A percentile compares a stretch with the other conserved stretches of the same genome.
Evolutionary conservation across 2,329 filamentous ascomycete genomes (phyloP).

Genomic region (Aspergillus ruber): DNA sequence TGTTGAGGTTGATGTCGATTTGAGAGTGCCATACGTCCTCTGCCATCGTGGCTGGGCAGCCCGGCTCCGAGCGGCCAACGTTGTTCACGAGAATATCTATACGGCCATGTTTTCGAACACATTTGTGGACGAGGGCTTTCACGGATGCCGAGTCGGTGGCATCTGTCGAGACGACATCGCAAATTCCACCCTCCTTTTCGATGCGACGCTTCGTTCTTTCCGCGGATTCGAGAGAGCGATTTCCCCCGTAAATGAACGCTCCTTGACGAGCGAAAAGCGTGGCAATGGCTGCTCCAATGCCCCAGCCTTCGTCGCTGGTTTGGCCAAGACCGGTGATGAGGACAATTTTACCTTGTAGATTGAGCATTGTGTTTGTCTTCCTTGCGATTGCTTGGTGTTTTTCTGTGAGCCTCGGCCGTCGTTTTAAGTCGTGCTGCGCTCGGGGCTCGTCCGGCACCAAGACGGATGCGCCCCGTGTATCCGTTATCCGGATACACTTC

Average conservation of each 20-base stretch:
- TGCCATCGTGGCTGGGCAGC: conserved; percentile 43
- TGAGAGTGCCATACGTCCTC: conserved; percentile 50
- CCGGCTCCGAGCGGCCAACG: conserved; percentile 52
- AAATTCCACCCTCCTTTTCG: conserved; percentile 24
- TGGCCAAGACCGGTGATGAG: conserved; percentile 27
- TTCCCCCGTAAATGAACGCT: conserved; percentile 47
- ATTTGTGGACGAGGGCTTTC: conserved; percentile 47
- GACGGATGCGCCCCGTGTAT: not conserved
- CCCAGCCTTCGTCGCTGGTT: conserved; percentile 40
- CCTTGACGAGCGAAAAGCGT: conserved; percentile 44
- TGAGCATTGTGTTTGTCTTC: conserved; percentile 14
- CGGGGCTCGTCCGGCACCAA: not conserved
- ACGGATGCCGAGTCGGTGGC: conserved; percentile 50
- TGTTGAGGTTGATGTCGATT: conserved; percentile 51
- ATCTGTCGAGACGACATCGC: conserved; percentile 41
- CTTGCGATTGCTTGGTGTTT: not conserved
- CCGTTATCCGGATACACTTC: not conserved
- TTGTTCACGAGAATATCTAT: conserved; percentile 59
- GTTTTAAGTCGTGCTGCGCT: not conserved
- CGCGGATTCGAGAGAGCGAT: conserved; percentile 39
- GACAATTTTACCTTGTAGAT: conserved; percentile 17
- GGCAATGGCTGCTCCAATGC: conserved; percentile 48
- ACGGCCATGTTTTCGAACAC: conserved; percentile 47
- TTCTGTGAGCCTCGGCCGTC: not conserved
- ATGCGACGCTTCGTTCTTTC: conserved; percentile 37